A percentile compares a stretch with the other conserved stretches of the same genome.
phyloP scores from a whole-genome alignment of 176 grass and related monocot genomes.

The Cenchrus americanus region DNA sequence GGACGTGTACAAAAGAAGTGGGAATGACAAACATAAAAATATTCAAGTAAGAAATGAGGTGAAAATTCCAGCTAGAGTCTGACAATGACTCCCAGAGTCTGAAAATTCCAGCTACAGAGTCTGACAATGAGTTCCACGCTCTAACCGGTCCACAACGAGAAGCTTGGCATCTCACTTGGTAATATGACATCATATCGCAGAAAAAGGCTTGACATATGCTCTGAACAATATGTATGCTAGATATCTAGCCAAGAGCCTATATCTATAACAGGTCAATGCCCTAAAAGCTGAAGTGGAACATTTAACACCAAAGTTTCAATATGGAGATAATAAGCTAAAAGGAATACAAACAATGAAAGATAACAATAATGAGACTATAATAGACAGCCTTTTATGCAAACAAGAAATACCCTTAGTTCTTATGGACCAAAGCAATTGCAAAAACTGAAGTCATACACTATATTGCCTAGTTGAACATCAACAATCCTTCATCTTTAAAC shows the following conservation, averaged over 20 bases:
- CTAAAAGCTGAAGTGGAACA: not conserved
- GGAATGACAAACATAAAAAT: not conserved
- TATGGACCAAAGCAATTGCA: not conserved
- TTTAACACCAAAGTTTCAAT: conserved; percentile 23
- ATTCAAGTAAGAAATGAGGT: conserved; percentile 25
- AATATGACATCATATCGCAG: conserved; percentile 10
- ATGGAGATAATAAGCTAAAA: not conserved
- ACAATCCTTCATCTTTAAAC: not conserved
- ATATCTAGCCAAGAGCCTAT: conserved; percentile 2
- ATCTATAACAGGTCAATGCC: conserved; percentile 1
- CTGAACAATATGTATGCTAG: not conserved
- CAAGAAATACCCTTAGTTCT: not conserved
- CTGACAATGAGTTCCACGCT: not conserved
- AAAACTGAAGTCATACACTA: not conserved
- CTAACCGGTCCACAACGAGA: too few relatives aligned
- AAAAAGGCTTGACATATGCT: not conserved
- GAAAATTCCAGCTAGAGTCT: conserved; percentile 7
- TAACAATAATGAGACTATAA: not conserved
- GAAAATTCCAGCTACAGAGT: not conserved
- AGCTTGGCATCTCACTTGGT: not conserved
- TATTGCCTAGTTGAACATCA: not conserved
- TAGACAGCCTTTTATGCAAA: not conserved
- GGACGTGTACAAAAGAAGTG: not conserved
- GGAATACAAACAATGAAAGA: conserved; percentile 1
- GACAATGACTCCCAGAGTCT: too few relatives aligned